phyloP scores from a whole-genome alignment of 352 stramenopile species.

The Halophytophthora batemanensis region DNA sequence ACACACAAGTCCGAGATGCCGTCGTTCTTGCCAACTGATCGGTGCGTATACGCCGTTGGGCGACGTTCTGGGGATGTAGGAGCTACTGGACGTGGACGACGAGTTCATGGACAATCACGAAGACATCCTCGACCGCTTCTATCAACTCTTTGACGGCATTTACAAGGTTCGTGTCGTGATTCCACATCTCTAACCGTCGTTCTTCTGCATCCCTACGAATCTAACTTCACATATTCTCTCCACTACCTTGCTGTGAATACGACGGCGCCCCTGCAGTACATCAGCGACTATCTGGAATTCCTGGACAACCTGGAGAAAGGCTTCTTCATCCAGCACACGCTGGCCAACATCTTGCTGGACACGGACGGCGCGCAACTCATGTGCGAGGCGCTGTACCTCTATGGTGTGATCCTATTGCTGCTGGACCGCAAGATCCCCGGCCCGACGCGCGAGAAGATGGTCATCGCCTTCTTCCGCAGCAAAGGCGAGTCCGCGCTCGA shows the following conservation, averaged over 20 bases:
- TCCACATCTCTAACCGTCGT: neutral
- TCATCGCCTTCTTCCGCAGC: constrained; percentile 87
- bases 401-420: constrained; percentile 93
- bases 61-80: constrained; percentile 20
- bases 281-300: constrained; percentile 91
- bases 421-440: constrained; percentile 91
- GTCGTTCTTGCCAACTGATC: too few species aligned
- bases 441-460: constrained; percentile 89
- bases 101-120: constrained; percentile 91
- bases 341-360: constrained; percentile 94
- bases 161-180: constrained; percentile 76
- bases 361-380: constrained; percentile 92
- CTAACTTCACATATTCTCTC: neutral
- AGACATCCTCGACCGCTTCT: constrained; percentile 85
- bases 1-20: constrained; percentile 20
- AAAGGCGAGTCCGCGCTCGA: constrained; percentile 87
- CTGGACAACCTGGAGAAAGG: constrained; percentile 90
- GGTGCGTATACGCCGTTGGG: too few species aligned
- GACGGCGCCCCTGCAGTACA: too few species aligned
- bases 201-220: too few species aligned
- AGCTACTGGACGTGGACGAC: constrained; percentile 88
- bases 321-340: constrained; percentile 95
- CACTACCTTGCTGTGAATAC: constrained; percentile 16
- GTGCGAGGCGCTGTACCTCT: constrained; percentile 94
- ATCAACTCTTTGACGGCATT: constrained; percentile 88